Conservation (phyloP, 768 basidiomycete genomes). For the Pisolithus microcarpus region DNA sequence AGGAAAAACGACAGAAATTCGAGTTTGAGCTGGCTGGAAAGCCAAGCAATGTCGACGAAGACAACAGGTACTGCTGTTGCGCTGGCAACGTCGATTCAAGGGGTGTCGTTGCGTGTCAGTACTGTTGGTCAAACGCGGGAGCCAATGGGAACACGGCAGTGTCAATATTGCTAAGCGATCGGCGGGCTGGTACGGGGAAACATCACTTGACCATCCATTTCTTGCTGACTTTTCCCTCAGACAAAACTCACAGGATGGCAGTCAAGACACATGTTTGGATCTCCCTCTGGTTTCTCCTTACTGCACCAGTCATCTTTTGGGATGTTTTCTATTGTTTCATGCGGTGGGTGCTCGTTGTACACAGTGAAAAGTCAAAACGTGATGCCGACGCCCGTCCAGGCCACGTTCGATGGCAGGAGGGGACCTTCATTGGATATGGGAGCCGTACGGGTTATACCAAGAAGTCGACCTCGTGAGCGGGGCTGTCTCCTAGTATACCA, state of each 20-base stretch:
- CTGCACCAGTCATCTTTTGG: conserved; percentile 54
- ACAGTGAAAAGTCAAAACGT: neutral
- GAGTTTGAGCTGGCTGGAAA: too few relatives aligned
- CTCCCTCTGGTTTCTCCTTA: conserved; percentile 60
- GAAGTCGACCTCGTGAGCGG: conserved; percentile 42
- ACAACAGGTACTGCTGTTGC: neutral
- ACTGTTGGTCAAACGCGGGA: neutral
- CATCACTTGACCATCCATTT: too few relatives aligned
- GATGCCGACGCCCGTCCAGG: conserved; percentile 29
- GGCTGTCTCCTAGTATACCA: conserved; percentile 10
- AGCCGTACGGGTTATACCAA: conserved; percentile 73
- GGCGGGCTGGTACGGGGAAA: too few relatives aligned
- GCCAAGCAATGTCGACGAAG: too few relatives aligned
- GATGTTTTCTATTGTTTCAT: conserved; percentile 78
- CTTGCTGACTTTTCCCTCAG: too few relatives aligned
- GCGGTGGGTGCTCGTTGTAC: conserved; percentile 44
- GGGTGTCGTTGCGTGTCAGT: too few relatives aligned
- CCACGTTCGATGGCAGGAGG: conserved; percentile 85
- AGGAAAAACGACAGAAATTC: too few relatives aligned
- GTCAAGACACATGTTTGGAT: conserved; percentile 51
- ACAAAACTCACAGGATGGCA: conserved; percentile 30
- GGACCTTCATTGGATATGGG: conserved; percentile 89
- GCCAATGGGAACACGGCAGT: neutral
- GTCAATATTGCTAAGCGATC: neutral
- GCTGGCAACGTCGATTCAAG: neutral